Evolutionary conservation across 805 yeast genomes (phyloP).

Genomic region (Yarrowia sp.): DNA sequence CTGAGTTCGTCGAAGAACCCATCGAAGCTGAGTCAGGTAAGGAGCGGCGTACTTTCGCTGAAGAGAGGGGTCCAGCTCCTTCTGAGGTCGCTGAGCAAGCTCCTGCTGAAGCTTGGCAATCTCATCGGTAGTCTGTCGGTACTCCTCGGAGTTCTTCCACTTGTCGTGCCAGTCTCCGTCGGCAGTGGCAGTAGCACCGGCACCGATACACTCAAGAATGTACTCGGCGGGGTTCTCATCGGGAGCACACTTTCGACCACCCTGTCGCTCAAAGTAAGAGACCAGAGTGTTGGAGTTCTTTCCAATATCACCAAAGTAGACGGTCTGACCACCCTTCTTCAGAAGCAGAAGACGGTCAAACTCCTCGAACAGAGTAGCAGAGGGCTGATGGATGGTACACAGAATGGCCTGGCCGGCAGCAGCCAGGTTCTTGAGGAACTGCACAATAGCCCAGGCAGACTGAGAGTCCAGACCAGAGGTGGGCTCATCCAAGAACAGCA

Average conservation of each 20-base stretch:
- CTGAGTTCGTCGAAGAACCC: constrained; percentile 55
- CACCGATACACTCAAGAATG: constrained; percentile 76
- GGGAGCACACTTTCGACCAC: constrained; percentile 69
- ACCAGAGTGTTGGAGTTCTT: constrained; percentile 64
- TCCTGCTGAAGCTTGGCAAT: constrained; percentile 50
- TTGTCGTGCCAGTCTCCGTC: constrained; percentile 67
- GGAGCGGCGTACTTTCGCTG: constrained; percentile 56
- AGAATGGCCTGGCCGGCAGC: constrained; percentile 76
- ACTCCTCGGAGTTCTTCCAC: constrained; percentile 63
- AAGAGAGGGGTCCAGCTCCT: constrained; percentile 43
- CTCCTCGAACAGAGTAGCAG: constrained; percentile 70
- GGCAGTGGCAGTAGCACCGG: constrained; percentile 74
- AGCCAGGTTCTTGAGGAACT: constrained; percentile 69
- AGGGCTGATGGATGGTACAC: constrained; percentile 82
- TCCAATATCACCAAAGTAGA: constrained; percentile 83
- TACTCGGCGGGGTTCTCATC: constrained; percentile 79
- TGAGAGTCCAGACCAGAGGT: constrained; percentile 72
- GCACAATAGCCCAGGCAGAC: constrained; percentile 71
- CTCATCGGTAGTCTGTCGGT: constrained; percentile 49
- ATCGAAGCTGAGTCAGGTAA: constrained; percentile 55
- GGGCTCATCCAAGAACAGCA: constrained; percentile 72
- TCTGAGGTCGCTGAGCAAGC: constrained; percentile 46
- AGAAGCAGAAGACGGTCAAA: constrained; percentile 72
- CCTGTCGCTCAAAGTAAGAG: constrained; percentile 71
- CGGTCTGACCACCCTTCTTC: constrained; percentile 79